Percentiles rank a stretch among this genome's conserved stretches.
Conservation (phyloP, 148 eudicot species). For the Drosera capensis region DNA sequence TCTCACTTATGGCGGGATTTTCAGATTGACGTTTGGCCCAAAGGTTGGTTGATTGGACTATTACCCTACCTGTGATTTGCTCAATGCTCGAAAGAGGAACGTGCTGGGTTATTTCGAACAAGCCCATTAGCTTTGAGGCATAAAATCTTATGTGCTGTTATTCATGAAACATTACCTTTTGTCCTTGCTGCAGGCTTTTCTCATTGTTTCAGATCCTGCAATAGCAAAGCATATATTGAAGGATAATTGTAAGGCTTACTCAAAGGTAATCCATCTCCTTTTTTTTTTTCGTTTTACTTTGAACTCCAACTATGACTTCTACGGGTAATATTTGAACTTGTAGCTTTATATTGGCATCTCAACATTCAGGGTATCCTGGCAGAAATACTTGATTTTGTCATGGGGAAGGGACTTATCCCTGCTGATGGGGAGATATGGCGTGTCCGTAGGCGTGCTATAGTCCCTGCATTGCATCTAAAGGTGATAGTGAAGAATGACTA, state of each 20-base stretch:
- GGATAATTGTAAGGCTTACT: constrained; percentile 81
- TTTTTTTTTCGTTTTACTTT: not conserved
- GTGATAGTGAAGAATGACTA: constrained; percentile 17
- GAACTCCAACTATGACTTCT: not conserved
- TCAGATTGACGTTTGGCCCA: constrained; percentile 88
- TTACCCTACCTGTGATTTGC: too few relatives aligned
- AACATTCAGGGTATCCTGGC: constrained; percentile 66
- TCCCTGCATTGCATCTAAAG: constrained; percentile 94
- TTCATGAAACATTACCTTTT: not conserved
- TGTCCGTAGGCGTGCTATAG: constrained; percentile 80
- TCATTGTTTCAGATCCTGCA: constrained; percentile 90
- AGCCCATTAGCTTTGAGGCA: too few relatives aligned
- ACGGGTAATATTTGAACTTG: too few relatives aligned
- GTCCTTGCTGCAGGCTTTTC: constrained; percentile 60
- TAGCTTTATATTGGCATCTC: constrained; percentile 3
- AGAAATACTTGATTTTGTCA: constrained; percentile 91
- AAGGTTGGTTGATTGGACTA: constrained; percentile 84
- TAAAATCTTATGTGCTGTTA: not conserved
- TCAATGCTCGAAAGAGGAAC: too few relatives aligned
- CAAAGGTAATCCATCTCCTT: constrained; percentile 43
- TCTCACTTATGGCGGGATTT: constrained; percentile 93
- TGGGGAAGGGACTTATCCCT: constrained; percentile 98
- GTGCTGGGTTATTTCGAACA: too few relatives aligned
- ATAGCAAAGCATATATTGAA: constrained; percentile 77
- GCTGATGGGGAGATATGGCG: constrained; percentile 99